A percentile compares a stretch with the other conserved stretches of the same genome.
Conservation (phyloP, 768 basidiomycete species). For the Tephrocybe sp. region DNA sequence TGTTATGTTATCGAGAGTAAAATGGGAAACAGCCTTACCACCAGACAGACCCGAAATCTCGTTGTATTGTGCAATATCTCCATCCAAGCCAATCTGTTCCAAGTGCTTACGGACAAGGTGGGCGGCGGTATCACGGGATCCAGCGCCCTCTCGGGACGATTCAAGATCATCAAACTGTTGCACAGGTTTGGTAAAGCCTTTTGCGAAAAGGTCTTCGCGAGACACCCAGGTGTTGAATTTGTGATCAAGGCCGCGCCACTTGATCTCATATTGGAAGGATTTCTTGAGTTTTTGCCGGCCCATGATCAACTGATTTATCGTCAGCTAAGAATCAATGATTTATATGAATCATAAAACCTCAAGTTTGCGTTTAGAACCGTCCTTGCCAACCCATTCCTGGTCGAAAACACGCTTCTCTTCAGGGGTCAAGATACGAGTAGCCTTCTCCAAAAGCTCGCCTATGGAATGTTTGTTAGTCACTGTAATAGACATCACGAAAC, state of each 20-base stretch:
- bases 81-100: conserved; percentile 94
- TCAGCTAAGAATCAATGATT: conserved; percentile 8
- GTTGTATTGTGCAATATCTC: conserved; percentile 97
- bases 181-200: conserved; percentile 87
- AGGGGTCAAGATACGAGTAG: conserved; percentile 84
- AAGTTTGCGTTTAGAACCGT: conserved; percentile 87
- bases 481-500: neutral
- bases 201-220: conserved; percentile 80
- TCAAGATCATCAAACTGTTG: conserved; percentile 97
- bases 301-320: conserved; percentile 64
- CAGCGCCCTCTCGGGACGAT: conserved; percentile 93
- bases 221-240: conserved; percentile 90
- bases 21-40: conserved; percentile 47
- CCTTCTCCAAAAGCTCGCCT: conserved; percentile 91
- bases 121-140: conserved; percentile 80
- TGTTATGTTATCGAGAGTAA: neutral
- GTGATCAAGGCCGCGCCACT: conserved; percentile 83
- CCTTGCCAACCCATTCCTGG: conserved; percentile 87
- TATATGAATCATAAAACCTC: conserved; percentile 54
- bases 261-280: conserved; percentile 90
- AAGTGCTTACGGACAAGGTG: conserved; percentile 87
- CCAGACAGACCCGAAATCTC: conserved; percentile 94
- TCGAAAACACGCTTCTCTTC: conserved; percentile 82
- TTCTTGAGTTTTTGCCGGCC: conserved; percentile 98
- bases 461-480: conserved; percentile 8